phyloP scores from a whole-genome alignment of 2,329 filamentous ascomycete species.

The Claviceps purpurea region DNA sequence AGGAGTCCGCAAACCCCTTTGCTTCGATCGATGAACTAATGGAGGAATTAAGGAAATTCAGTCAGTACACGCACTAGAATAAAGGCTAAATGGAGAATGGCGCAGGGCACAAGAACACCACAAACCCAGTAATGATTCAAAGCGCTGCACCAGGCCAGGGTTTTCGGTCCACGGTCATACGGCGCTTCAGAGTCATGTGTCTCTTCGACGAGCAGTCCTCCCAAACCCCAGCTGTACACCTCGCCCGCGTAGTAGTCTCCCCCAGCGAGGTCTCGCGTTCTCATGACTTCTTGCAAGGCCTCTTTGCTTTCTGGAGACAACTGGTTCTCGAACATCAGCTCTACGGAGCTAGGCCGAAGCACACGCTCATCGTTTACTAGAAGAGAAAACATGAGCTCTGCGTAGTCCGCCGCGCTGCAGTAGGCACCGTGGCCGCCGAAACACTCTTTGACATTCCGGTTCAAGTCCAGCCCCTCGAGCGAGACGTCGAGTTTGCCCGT shows the following conservation, averaged over 20 bases:
- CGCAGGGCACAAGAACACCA: neutral
- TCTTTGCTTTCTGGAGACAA: constrained; percentile 14
- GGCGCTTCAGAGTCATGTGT: neutral
- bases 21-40: neutral
- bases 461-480: neutral
- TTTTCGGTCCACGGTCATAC: neutral
- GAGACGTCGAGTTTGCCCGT: neutral
- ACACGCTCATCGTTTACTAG: constrained; percentile 33
- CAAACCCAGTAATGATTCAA: neutral
- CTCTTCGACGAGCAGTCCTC: neutral
- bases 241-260: neutral
- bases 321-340: constrained; percentile 33
- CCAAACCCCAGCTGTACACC: neutral
- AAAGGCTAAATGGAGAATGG: neutral
- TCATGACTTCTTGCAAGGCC: neutral
- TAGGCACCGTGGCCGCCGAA: neutral
- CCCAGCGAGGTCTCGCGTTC: neutral
- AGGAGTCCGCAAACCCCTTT: neutral
- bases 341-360: constrained; percentile 26
- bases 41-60: neutral
- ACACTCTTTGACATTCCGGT: neutral
- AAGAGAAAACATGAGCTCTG: neutral
- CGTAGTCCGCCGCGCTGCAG: neutral
- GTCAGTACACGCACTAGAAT: neutral
- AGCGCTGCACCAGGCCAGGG: neutral